A percentile compares a stretch with the other conserved stretches of the same genome.
These are phyloP conservation scores for Aspergillus piperis DNA, from an alignment of 2,329 filamentous ascomycete genomes.

Conservation along the genomic window DNA sequence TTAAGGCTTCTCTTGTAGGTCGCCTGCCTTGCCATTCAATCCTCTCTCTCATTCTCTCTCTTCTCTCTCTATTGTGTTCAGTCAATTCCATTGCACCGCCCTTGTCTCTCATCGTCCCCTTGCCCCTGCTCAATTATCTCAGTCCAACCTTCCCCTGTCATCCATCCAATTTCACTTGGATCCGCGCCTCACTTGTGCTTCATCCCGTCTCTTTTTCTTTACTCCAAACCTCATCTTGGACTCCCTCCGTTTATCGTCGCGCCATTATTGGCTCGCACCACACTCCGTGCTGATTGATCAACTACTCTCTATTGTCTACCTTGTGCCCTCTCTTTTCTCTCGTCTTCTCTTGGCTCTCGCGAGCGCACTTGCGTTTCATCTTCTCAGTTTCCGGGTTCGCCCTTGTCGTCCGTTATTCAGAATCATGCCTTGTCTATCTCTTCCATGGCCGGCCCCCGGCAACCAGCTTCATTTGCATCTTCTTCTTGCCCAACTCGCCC, in stretches of 20 bases:
- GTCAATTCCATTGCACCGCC: slow-evolving; percentile 15
- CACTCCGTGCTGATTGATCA: slow-evolving; percentile 9
- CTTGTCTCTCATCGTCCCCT: slow-evolving; percentile 24
- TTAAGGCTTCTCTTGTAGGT: slow-evolving; percentile 48
- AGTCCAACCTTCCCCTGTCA: slow-evolving; percentile 15
- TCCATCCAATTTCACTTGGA: slow-evolving; percentile 17
- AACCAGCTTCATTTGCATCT: slow-evolving; percentile 23
- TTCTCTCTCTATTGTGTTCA: slow-evolving; percentile 18
- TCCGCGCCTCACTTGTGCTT: slow-evolving; percentile 10
- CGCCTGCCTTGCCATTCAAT: slow-evolving; percentile 34
- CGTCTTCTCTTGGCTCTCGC: slow-evolving; percentile 19
- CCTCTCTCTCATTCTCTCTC: slow-evolving; percentile 15
- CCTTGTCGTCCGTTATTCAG: slow-evolving; percentile 14
- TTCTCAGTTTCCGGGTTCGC: slow-evolving; percentile 14
- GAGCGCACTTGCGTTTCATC: slow-evolving; percentile 22
- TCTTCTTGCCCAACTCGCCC: slow-evolving; percentile 26
- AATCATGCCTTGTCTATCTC: slow-evolving; percentile 19
- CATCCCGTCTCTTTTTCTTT: slow-evolving; percentile 13
- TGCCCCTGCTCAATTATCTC: slow-evolving; percentile 19
- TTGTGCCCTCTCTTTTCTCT: slow-evolving; percentile 13
- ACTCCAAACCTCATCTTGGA: slow-evolving; percentile 18
- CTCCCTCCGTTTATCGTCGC: slow-evolving; percentile 23
- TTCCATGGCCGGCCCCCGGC: slow-evolving; percentile 20
- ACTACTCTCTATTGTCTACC: slow-evolving; percentile 9
- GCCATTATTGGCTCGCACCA: slow-evolving; percentile 21